Evolutionary conservation across 352 stramenopile genomes (phyloP).

Genomic region (Sclerospora graminicola): DNA sequence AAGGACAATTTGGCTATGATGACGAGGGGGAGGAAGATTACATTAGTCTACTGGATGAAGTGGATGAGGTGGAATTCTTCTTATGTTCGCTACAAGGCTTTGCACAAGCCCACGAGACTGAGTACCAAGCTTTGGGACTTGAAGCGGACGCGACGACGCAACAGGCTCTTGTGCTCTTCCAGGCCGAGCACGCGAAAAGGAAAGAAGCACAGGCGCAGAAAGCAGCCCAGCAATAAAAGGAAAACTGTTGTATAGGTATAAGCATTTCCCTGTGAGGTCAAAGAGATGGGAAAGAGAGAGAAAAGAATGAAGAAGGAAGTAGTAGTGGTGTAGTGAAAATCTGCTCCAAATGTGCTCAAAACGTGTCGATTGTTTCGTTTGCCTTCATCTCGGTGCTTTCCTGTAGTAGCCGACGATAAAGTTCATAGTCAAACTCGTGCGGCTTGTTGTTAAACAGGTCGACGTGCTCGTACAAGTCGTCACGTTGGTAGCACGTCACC

Average conservation of each 20-base stretch:
- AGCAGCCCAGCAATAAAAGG: conserved; percentile 3
- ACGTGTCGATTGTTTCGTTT: conserved; percentile 2
- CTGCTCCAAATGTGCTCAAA: conserved; percentile 7
- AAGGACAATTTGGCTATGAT: conserved; percentile 52
- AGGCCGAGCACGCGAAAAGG: conserved; percentile 41
- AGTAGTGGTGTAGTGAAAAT: too few species aligned
- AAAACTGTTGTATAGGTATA: background rate
- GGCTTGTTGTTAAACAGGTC: conserved; percentile 83
- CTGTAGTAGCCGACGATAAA: conserved; percentile 48
- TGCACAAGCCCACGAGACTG: conserved; percentile 32
- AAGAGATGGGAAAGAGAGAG: conserved; percentile 9
- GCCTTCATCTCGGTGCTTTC: background rate
- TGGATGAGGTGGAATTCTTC: conserved; percentile 90
- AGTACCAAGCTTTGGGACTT: conserved; percentile 54
- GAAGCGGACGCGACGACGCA: conserved; percentile 49
- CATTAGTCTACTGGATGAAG: conserved; percentile 86
- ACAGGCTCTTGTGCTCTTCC: conserved; percentile 48
- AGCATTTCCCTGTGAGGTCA: too few species aligned
- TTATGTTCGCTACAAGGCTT: conserved; percentile 82
- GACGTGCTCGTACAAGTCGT: conserved; percentile 57
- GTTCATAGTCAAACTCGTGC: conserved; percentile 78
- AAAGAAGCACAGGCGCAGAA: conserved; percentile 26
- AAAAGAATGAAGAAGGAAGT: too few species aligned
- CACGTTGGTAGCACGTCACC: conserved; percentile 54
- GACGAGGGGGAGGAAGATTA: conserved; percentile 91